Conservation (phyloP, 352 stramenopile species). For the Phytophthora tubulina region DNA sequence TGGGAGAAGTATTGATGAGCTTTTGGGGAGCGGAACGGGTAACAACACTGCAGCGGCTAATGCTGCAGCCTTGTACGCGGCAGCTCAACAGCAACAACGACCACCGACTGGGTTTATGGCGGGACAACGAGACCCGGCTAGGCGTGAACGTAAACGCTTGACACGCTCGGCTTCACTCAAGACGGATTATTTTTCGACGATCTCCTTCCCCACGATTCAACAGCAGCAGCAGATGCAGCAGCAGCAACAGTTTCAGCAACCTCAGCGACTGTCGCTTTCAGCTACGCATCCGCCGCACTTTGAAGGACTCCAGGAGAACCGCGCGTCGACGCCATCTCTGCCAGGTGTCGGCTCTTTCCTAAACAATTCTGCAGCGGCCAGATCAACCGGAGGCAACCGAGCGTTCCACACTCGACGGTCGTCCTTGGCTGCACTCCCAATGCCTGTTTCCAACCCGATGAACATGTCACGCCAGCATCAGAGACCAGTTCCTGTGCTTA, state of each 20-base stretch:
- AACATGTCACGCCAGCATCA: constrained; percentile 28
- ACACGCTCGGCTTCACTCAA: constrained; percentile 81
- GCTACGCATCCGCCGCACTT: constrained; percentile 48
- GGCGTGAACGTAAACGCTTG: constrained; percentile 73
- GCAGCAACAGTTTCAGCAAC: constrained; percentile 28
- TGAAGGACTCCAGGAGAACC: constrained; percentile 41
- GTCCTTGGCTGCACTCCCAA: constrained; percentile 60
- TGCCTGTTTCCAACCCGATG: constrained; percentile 49
- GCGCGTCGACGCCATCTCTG: constrained; percentile 42
- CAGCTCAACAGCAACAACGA: constrained; percentile 32
- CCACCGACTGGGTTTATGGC: constrained; percentile 41
- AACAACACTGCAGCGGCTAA: constrained; percentile 22
- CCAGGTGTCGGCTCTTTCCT: constrained; percentile 53
- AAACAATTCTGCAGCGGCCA: constrained; percentile 23
- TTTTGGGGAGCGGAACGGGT: constrained; percentile 37
- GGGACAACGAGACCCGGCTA: constrained; percentile 48
- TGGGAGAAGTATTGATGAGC: constrained; percentile 59
- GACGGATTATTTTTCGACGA: constrained; percentile 75
- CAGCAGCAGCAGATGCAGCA: constrained; percentile 46
- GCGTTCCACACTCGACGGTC: constrained; percentile 54
- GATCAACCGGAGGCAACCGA: constrained; percentile 35
- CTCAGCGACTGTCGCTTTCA: constrained; percentile 42
- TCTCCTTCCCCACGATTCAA: constrained; percentile 48
- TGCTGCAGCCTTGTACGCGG: constrained; percentile 35
- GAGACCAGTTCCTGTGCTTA: constrained; percentile 52